Conservation (phyloP, 805 yeast species). For the Schwanniomyces sp. region DNA sequence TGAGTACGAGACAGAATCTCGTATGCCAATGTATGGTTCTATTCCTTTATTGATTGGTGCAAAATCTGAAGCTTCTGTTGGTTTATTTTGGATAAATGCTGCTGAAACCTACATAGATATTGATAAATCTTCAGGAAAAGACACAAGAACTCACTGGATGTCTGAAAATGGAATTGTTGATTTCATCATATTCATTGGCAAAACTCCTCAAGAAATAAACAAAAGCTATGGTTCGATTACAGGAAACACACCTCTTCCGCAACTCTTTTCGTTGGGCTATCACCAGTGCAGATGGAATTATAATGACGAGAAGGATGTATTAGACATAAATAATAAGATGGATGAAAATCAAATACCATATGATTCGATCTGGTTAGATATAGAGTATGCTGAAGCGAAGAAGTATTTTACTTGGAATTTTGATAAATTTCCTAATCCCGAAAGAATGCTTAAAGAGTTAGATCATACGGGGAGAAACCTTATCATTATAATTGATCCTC, state of each 20-base stretch:
- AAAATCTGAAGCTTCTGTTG: conserved; percentile 57
- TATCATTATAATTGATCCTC: conserved; percentile 90
- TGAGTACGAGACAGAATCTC: conserved; percentile 82
- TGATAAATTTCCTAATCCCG: conserved; percentile 72
- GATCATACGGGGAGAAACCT: conserved; percentile 76
- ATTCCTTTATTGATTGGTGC: conserved; percentile 85
- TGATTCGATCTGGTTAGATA: conserved; percentile 92
- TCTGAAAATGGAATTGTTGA: conserved; percentile 89
- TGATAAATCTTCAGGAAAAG: conserved; percentile 25
- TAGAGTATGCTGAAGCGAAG: conserved; percentile 84
- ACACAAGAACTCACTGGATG: conserved; percentile 79
- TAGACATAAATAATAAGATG: conserved; percentile 66
- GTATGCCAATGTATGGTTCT: conserved; percentile 91
- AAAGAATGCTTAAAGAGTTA: conserved; percentile 60
- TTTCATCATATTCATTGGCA: conserved; percentile 63
- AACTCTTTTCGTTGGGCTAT: conserved; percentile 77
- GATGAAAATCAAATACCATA: conserved; percentile 77
- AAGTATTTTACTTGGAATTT: conserved; percentile 91
- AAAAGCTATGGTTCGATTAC: conserved; percentile 65
- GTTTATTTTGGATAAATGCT: conserved; percentile 87
- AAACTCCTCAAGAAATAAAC: conserved; percentile 55
- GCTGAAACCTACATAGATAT: conserved; percentile 93
- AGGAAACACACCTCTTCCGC: conserved; percentile 75
- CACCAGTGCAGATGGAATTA: conserved; percentile 99
- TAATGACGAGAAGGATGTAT: conserved; percentile 81